Base-by-base conservation (phyloP, 768 basidiomycete genomes). In the Kwoniella dendrophila region DNA sequence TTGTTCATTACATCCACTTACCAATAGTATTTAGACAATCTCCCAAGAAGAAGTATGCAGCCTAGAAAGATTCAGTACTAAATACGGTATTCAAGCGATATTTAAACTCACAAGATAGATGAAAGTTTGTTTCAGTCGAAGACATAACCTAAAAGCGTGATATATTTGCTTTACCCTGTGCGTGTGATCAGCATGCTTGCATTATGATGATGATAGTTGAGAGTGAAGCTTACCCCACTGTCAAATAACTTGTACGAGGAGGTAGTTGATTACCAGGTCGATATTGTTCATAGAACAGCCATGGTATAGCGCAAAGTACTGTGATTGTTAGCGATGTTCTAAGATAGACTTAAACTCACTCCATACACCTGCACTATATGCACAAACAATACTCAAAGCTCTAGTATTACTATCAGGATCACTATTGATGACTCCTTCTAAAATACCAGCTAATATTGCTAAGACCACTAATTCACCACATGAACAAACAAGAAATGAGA, bases 241-340 rank as follows among this genome's bases (percentile, higher is more conserved):
- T 90, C 27, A 91, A 63, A 70, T 92, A 92, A 61, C 78, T 83
- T 66, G 90, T 86, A 50, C 87, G 87, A 66, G 86, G 87, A 0
- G 91, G 91, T 22, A 93, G 80, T 12, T 86, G 80, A 54, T 90
- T 89, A 0, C 91, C 91, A 2, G 88, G 87, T 8, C 91, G 86
- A n/a, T 87, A 88, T 71, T 89, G 84, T 74, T 93, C 91, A 76
- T 86, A 91, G 51, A 92, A 84, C 68, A 92, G 90, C 91, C 91
- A 94, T 86, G 91, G 92, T 50, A 91, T 86, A 7, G 90, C 90
- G 8, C 83, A 82, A 0, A 92, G 10, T 47, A 93, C 88, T 90
- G 88, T 88, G 66, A 24, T 16, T 18, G 16, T 59, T 22, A 59
- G 55, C 22, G 41, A 4, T 2, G 2, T 38, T 6, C 20, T 32